These are phyloP conservation scores for Euryodendron excelsum DNA, from an alignment of 148 eudicot species.

Conservation along the genomic window DNA sequence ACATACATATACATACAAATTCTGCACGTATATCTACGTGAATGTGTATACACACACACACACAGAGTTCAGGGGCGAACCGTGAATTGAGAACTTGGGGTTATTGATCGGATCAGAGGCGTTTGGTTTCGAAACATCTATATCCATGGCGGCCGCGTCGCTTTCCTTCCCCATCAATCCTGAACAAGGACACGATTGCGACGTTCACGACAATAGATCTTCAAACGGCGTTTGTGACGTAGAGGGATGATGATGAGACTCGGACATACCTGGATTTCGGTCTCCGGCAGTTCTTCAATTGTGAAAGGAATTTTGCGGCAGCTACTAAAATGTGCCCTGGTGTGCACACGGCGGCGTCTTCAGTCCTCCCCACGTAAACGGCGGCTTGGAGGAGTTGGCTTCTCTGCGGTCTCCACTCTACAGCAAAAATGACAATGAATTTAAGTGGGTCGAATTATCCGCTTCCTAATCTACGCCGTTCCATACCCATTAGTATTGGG, in stretches of 20 bases:
- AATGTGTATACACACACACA: background rate
- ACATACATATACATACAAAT: background rate
- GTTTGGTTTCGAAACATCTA: conserved; percentile 44
- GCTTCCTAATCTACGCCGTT: background rate
- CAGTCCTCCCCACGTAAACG: background rate
- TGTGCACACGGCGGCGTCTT: background rate
- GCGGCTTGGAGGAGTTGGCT: background rate
- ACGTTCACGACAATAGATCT: too few relatives aligned
- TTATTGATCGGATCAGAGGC: conserved; percentile 49
- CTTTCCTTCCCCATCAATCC: conserved; percentile 60
- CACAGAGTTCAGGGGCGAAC: conserved; percentile 22
- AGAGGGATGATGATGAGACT: background rate
- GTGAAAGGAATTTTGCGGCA: background rate
- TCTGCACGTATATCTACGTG: background rate
- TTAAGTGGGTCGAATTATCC: background rate
- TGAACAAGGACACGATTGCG: background rate
- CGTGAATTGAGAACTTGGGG: conserved; percentile 76
- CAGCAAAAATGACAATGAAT: background rate
- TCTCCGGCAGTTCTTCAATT: background rate
- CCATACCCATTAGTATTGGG: too few relatives aligned
- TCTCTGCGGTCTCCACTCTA: background rate
- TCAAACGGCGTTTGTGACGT: background rate
- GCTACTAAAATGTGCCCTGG: background rate
- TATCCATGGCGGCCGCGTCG: conserved; percentile 61
- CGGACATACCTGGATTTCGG: conserved; percentile 2